Evolutionary conservation across 2,329 filamentous ascomycete genomes (phyloP), one percentile per base, ranked within the genome.

Genomic region (Aspergillus fumigatiaffinis): DNA sequence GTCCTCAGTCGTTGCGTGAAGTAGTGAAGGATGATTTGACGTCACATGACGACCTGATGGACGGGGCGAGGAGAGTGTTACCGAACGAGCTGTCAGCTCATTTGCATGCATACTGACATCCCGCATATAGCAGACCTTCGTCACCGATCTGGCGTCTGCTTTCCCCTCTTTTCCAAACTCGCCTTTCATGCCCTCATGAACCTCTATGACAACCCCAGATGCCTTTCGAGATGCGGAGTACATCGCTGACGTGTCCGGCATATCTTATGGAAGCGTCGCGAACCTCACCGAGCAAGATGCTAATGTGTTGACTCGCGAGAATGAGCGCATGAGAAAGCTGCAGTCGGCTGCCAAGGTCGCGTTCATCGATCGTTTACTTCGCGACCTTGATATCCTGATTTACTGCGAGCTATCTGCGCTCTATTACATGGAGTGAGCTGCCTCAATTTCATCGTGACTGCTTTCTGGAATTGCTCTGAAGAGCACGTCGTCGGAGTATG

Each of bases 381-480:
- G 80, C 55, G 79, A 81, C 64, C 71, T 87, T 47, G 85, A 87
- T 65, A 78, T 84, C 63, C 66, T 85, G 50, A 79, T 86, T 55
- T 87, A 85, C 72, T 81, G 84, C 68, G 77, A 87, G 73, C 74
- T 87, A 58, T 83, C 84, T 41, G 78, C 80, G 7, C 71, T 86
- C 57, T 87, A 87, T 71, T 84, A 87, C 69, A 79, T 86, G 72
- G 85, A 87, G 84, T 86, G 77, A 66, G 81, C 66, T 35, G 54
- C 54, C 29, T 53, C 56, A 51, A 26, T 58, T 25, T 14, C 26
- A 20, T 46, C 25, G n/a, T 38, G 14, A 14, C 41, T 25, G 51
- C 41, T 46, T 54, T 28, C 32, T 44, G 20, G 5, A 23, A 17
- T 20, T 38, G 14, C 32, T 38, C 6, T 38, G 14, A 7, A 7